Conservation (phyloP, 208 protist genomes). For the Leptomonas pyrrhocoris region DNA sequence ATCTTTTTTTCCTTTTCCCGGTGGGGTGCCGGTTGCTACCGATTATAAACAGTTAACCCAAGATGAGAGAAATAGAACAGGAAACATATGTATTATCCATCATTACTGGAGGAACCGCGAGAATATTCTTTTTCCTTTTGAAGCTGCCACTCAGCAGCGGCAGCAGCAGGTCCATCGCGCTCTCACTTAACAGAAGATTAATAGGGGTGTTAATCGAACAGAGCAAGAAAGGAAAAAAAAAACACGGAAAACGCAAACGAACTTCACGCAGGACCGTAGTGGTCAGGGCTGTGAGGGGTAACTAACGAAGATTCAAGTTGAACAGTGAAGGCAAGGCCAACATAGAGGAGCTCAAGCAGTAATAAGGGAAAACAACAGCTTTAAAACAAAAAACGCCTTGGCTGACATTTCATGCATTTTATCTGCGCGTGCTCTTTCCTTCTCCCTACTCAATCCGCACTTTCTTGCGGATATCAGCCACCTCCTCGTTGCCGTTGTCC, state of each 20-base stretch:
- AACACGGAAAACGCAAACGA: constrained; percentile 9
- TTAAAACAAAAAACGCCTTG: too few relatives aligned
- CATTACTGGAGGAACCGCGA: neutral
- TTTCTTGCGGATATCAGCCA: constrained; percentile 37
- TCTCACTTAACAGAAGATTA: constrained; percentile 1
- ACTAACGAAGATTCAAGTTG: neutral
- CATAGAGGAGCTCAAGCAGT: too few relatives aligned
- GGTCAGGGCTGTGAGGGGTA: neutral
- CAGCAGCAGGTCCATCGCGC: constrained; percentile 9
- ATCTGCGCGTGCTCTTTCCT: too few relatives aligned
- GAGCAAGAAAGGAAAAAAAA: constrained; percentile 8
- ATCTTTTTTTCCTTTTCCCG: too few relatives aligned
- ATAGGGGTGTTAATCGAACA: constrained; percentile 19
- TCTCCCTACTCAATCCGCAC: constrained; percentile 29
- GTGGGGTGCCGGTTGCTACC: too few relatives aligned
- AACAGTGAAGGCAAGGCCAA: neutral
- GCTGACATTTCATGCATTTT: too few relatives aligned
- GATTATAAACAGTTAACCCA: too few relatives aligned
- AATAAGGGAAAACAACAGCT: too few relatives aligned
- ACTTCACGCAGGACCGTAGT: neutral
- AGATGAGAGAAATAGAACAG: too few relatives aligned
- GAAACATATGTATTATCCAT: too few relatives aligned
- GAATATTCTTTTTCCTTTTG: too few relatives aligned
- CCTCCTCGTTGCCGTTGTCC: constrained; percentile 21
- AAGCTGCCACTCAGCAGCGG: constrained; percentile 2